Percentiles rank a stretch among this genome's conserved stretches.
These are phyloP conservation scores for Malassezia nana DNA, from an alignment of 1,284 basidiomycete genomes.

Conservation along the genomic window DNA sequence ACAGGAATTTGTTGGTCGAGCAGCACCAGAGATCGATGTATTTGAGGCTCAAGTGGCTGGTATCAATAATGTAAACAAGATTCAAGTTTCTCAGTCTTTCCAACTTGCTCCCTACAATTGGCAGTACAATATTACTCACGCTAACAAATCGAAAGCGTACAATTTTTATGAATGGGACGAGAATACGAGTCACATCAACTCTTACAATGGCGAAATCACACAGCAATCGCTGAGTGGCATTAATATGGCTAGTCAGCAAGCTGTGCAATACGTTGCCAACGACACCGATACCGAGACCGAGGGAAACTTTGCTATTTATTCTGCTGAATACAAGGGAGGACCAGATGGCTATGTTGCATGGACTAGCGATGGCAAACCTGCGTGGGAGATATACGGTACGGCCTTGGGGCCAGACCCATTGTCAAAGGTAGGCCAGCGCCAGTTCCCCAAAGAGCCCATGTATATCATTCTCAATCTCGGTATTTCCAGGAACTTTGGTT, in stretches of 20 bases:
- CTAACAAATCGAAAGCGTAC: slow-evolving; percentile 22
- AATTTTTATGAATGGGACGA: slow-evolving; percentile 24
- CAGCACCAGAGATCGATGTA: slow-evolving; percentile 61
- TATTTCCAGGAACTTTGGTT: slow-evolving; percentile 18
- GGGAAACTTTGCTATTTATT: slow-evolving; percentile 6
- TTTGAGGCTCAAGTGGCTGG: slow-evolving; percentile 55
- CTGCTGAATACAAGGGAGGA: slow-evolving; percentile 6
- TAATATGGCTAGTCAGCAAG: background rate
- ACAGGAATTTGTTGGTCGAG: slow-evolving; percentile 58
- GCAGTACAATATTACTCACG: slow-evolving; percentile 33
- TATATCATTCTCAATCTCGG: slow-evolving; percentile 36
- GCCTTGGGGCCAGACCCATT: slow-evolving; percentile 61
- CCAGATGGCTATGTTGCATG: slow-evolving; percentile 21
- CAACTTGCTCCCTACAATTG: slow-evolving; percentile 61
- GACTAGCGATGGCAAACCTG: slow-evolving; percentile 22
- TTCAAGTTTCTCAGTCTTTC: slow-evolving; percentile 65
- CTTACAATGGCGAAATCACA: slow-evolving; percentile 31
- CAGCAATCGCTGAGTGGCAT: slow-evolving; percentile 29
- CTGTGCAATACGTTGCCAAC: background rate
- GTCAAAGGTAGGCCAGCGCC: slow-evolving; percentile 62
- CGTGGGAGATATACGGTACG: slow-evolving; percentile 55
- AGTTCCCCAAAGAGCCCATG: slow-evolving; percentile 57
- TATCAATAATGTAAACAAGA: slow-evolving; percentile 4
- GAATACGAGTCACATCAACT: slow-evolving; percentile 22
- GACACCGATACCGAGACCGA: background rate